Conservation (phyloP, 2,329 filamentous ascomycete genomes). For the Aspergillus latus region DNA sequence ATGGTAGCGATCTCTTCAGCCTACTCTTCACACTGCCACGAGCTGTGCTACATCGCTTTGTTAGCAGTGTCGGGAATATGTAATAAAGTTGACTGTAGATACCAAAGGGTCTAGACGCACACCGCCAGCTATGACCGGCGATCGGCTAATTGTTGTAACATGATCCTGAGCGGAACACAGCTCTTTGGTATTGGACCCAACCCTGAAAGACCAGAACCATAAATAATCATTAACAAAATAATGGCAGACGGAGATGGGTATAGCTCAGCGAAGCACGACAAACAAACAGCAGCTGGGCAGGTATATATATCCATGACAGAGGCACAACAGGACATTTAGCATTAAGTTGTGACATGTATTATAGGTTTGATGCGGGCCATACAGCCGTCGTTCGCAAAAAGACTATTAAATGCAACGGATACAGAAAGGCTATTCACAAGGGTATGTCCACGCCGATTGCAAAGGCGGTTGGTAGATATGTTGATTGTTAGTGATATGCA, state of each 20-base stretch:
- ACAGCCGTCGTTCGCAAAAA: neutral
- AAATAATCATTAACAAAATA: neutral
- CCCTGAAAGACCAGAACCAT: neutral
- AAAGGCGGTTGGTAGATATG: conserved; percentile 16
- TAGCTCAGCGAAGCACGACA: neutral
- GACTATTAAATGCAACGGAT: neutral
- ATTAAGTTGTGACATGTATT: neutral
- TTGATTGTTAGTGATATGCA: conserved; percentile 26
- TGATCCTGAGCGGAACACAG: neutral
- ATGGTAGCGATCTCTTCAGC: too few species aligned
- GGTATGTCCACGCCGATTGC: conserved; percentile 23
- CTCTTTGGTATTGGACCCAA: neutral
- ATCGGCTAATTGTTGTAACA: neutral
- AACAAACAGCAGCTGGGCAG: neutral
- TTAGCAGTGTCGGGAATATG: too few species aligned
- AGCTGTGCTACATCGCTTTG: too few species aligned
- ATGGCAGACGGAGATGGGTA: neutral
- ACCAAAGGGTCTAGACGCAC: too few species aligned
- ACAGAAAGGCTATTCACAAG: conserved; percentile 14
- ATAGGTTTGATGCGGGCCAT: neutral
- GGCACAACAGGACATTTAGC: neutral
- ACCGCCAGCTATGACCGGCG: too few species aligned
- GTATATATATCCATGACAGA: neutral
- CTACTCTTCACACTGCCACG: too few species aligned
- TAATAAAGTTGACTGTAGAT: too few species aligned